Evolutionary conservation across 495 filamentous ascomycete genomes (phyloP).

Genomic region (Aspergillus egyptiacus): DNA sequence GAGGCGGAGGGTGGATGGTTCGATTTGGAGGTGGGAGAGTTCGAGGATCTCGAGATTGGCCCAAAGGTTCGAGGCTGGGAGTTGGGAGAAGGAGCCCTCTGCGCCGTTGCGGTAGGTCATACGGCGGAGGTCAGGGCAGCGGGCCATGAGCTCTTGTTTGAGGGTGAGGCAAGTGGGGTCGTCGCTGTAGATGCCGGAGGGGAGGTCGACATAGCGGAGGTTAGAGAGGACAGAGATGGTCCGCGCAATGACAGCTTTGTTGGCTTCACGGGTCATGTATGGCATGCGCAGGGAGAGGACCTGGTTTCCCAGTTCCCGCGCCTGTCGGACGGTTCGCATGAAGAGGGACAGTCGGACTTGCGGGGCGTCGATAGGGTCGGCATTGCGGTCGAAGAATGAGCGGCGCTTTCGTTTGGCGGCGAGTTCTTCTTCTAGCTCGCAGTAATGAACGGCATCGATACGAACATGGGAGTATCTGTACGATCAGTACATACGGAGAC

Average conservation of each 20-base stretch:
- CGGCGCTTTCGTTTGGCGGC: constrained; percentile 69
- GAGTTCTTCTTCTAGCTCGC: constrained; percentile 74
- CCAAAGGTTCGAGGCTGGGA: constrained; percentile 66
- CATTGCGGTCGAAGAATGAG: constrained; percentile 68
- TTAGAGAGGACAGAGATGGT: constrained; percentile 80
- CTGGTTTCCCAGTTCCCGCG: constrained; percentile 54
- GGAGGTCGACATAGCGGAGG: constrained; percentile 85
- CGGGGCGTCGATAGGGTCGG: constrained; percentile 70
- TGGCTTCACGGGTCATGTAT: constrained; percentile 93
- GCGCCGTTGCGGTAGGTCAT: constrained; percentile 79
- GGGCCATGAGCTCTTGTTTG: constrained; percentile 73
- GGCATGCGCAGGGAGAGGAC: constrained; percentile 81
- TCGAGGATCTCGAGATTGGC: constrained; percentile 73
- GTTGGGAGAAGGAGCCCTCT: constrained; percentile 67
- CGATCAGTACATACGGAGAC: not conserved
- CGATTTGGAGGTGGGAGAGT: constrained; percentile 63
- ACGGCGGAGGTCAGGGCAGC: constrained; percentile 76
- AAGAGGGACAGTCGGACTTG: constrained; percentile 70
- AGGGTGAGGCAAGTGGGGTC: constrained; percentile 68
- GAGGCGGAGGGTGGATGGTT: constrained; percentile 62
- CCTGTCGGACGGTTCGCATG: constrained; percentile 72
- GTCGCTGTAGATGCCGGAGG: constrained; percentile 70
- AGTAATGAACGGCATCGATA: constrained; percentile 94
- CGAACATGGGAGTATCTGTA: constrained; percentile 80
- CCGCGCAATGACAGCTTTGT: constrained; percentile 75